Conservation (phyloP, 2,329 filamentous ascomycete species). For the Cytospora piceicola region DNA sequence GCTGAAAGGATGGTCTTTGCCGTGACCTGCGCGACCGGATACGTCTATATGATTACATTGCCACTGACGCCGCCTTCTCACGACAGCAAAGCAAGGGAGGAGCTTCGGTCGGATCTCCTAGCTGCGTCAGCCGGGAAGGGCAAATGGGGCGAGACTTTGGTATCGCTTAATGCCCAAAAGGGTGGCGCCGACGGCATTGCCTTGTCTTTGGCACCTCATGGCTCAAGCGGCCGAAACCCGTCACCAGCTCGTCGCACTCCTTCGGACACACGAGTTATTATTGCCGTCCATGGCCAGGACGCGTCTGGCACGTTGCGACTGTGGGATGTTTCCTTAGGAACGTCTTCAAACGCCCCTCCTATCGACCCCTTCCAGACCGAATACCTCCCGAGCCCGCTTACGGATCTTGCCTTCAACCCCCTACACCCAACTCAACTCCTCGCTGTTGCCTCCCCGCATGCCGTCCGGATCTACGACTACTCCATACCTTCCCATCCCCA, state of each 20-base stretch:
- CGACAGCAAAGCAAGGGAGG: constrained; percentile 59
- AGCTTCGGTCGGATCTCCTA: constrained; percentile 55
- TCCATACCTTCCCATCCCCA: constrained; percentile 55
- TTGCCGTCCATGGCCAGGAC: constrained; percentile 64
- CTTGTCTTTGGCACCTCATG: constrained; percentile 50
- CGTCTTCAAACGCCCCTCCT: constrained; percentile 39
- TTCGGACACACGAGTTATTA: constrained; percentile 50
- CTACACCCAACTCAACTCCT: constrained; percentile 60
- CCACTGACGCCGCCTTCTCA: constrained; percentile 66
- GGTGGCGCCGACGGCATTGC: constrained; percentile 59
- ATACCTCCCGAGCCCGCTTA: constrained; percentile 58
- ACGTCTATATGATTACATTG: constrained; percentile 61
- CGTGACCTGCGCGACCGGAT: constrained; percentile 61
- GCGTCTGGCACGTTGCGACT: constrained; percentile 61
- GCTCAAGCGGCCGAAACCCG: constrained; percentile 36
- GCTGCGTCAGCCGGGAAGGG: constrained; percentile 61
- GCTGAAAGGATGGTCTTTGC: constrained; percentile 64
- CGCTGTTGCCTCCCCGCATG: constrained; percentile 57
- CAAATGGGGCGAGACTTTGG: constrained; percentile 65
- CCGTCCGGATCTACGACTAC: constrained; percentile 66
- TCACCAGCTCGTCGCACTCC: constrained; percentile 40
- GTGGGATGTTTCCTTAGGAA: constrained; percentile 60
- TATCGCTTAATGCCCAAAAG: constrained; percentile 57
- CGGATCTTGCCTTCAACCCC: constrained; percentile 61
- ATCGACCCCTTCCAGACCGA: constrained; percentile 63